phyloP scores from a whole-genome alignment of 202 grass and related monocot genomes.

The Setaria viridis region DNA sequence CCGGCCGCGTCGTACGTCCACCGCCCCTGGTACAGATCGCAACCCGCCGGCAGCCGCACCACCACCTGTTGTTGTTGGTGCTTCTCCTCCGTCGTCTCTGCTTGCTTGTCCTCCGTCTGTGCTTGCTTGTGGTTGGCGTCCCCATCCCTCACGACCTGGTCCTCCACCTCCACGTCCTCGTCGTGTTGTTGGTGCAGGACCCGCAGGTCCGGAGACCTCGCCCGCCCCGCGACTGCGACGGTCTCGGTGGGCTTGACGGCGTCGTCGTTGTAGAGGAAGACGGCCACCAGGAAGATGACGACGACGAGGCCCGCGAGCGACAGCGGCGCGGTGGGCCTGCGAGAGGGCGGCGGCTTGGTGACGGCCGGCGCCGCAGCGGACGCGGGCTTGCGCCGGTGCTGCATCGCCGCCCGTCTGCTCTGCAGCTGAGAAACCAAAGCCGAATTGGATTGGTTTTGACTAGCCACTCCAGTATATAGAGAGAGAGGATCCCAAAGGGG shows the following conservation, averaged over 20 bases:
- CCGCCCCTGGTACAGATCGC: constrained; percentile 72
- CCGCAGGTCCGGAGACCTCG: constrained; percentile 40
- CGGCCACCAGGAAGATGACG: constrained; percentile 62
- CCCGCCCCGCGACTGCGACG: neutral
- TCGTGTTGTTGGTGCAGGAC: neutral
- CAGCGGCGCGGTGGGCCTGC: constrained; percentile 54
- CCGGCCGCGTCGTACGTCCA: constrained; percentile 79
- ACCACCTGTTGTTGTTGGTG: neutral
- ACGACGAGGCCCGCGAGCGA: constrained; percentile 60
- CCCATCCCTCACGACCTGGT: neutral
- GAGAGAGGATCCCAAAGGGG: no score
- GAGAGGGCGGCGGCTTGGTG: constrained; percentile 51
- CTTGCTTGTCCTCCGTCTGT: neutral
- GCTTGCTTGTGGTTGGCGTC: neutral
- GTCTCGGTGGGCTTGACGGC: no score
- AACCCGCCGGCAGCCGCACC: constrained; percentile 43
- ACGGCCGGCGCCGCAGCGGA: constrained; percentile 41
- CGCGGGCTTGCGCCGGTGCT: constrained; percentile 66
- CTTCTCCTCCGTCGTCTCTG: neutral
- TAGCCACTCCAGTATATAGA: no score
- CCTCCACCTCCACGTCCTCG: neutral
- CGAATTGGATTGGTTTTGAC: no score
- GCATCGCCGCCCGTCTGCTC: neutral
- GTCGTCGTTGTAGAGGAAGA: constrained; percentile 80
- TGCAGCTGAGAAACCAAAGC: no score